Base-by-base conservation (phyloP, 1,139 yeast species). In the Magnusiomyces clavatus region DNA sequence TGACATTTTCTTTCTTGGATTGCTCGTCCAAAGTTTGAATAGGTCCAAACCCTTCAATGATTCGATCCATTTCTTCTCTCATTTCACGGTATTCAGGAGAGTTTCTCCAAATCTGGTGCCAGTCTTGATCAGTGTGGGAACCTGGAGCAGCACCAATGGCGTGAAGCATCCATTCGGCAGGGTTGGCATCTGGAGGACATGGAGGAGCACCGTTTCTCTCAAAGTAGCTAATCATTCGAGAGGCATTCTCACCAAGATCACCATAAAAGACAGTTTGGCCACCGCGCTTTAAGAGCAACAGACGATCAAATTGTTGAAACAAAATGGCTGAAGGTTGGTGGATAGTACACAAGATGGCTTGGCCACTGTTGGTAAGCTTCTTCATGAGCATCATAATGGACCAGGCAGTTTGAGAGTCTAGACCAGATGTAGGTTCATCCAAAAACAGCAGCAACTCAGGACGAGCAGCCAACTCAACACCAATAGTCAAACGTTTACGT, bases 401-500 rank as follows among this genome's bases (percentile, higher is more conserved):
- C 80, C 80, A 77, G 14, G 82, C 80, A 51, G 80, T 73, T 62
- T 78, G 82, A 13, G 82, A 77, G 61, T 78, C 83, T 52, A 78
- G 69, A 59, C 83, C 83, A 43, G 82, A 77, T 34, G 82, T 78
- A 43, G 82, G 82, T 62, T 77, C 81, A 66, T 78, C 82, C 58
- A 78, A 69, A 60, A 78, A 78, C 52, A 88, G 72, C 56, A 88
- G 72, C 54, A 88, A 73, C 58, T 83, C 82, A 4, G 96, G 96
- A 66, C 85, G 87, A 29, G 96, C 95, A 45, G 88, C 94, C 54
- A 88, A 72, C 64, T 88, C 96, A 54, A 88, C 94, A 58, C 92
- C 87, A 63, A 83, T 81, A 17, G 90, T 82, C 60, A 84, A 72
- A 66, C 89, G 78, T 73, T 84, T 84, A 63, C 92, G 78, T 69